Evolutionary conservation across 495 filamentous ascomycete species (phyloP), one percentile per base, ranked within the genome.

Genomic region (Xylaria intraflava): DNA sequence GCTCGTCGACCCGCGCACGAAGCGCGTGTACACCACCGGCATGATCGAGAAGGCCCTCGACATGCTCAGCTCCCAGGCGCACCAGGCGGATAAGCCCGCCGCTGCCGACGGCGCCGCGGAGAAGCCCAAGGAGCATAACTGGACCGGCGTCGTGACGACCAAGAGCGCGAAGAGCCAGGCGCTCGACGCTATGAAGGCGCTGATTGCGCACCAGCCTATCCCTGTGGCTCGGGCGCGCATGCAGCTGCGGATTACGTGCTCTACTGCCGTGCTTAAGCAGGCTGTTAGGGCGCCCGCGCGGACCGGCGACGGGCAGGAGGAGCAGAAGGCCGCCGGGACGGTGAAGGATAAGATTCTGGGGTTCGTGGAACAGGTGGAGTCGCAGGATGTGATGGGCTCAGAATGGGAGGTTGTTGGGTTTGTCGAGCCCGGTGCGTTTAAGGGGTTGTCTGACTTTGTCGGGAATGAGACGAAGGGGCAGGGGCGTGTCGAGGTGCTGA

Each of bases 1-100:
- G 65, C 77, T 97, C 33, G 89, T 98, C 40, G 90, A 97, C 67
- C 93, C 93, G 6, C 85, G 79, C 58, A 92, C 86, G 44, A 96
- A 97, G 71, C 77, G 89, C 49, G 90, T 97, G 1, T 97, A 98
- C 71, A 96, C 94, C 0, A 76, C 88, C 0, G 89, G 89, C 19
- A 97, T 98, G 89, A 96, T 98, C 55, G 91, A 95, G 61, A 97
- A 97, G 72, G 93, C 93, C 17, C 74, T 98, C 52, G 90, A 94
- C 58, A 87, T 91, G 77, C 72, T 96, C 59, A 88, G 81, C 64
- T 81, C 81, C 11, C 84, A 89, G 56, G 87, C 86, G 40, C 84
- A 86, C 54, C 78, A 85, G 39, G 65, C 71, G 36, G 49, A 66
- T 56, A 55, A 63, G 60, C 65, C 62, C 39, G 35, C 65, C 6